Base-by-base conservation (phyloP, 345 rosid species). In the Mercurialis annua region DNA sequence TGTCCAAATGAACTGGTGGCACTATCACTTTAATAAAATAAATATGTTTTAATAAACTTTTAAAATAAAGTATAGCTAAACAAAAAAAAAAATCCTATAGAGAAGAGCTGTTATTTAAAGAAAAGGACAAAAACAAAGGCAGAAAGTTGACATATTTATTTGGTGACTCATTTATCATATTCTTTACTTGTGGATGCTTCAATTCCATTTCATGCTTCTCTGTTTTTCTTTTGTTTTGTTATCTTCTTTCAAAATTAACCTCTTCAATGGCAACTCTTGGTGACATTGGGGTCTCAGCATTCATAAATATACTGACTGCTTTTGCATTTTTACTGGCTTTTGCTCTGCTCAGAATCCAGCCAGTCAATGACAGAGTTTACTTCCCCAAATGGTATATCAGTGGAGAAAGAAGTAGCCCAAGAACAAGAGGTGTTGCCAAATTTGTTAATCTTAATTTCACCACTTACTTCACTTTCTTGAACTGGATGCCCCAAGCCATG, bases 401-500 rank as follows among this genome's bases (percentile, higher is more conserved):
- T 71, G 90, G 95, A 20, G 78, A 53, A 10, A 79, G 99, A 71
- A 78, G 72, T 68, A 91, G 95, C 75, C 99, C 97, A 1, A 82
- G 90, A 21, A 80, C 82, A 61, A 74, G 80, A 20, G 80, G 81
- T 34, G 87, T 89, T 72, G 89, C 84, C 26, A 91, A 85, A 71
- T 86, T 94, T 69, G 95, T 94, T 24, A 94, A 94, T 71, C 88
- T 91, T 66, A 83, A 94, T 77, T 62, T 64, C 79, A 81, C 36
- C 63, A 91, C 95, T 27, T 94, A 91, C 64, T 77, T 91, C 51
- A 83, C 92, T 64, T 94, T 94, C 87, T 73, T 94, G 29, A 94
- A 85, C 79, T 94, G 99, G 99, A 94, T 94, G 99, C 97, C 99
- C 68, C 91, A 94, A 70, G 99, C 99, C 75, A 26, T 91, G 88